Evolutionary conservation across 169 alveolate species (phyloP).

Genomic region (Eimeria maxima): DNA sequence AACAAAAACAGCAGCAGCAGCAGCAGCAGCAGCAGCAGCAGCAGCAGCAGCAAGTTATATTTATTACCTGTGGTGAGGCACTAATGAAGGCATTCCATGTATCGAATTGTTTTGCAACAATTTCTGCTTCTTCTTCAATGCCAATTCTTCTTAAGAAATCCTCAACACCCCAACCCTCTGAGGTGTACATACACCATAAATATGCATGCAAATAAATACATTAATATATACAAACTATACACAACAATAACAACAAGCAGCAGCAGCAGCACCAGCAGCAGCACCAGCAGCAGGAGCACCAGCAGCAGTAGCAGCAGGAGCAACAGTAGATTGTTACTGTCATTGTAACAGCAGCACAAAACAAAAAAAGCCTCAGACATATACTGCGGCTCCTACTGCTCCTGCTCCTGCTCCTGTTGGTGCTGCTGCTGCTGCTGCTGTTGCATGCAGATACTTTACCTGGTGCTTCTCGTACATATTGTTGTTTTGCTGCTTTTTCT

Average conservation of each 20-base stretch:
- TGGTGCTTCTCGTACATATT: conserved; percentile 80
- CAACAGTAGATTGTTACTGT: no score
- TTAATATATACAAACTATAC: no score
- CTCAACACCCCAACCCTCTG: conserved; percentile 90
- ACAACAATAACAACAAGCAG: no score
- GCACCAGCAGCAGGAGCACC: no score
- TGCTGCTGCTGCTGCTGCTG: neutral
- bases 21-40: neutral
- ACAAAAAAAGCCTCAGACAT: neutral
- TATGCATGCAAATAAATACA: no score
- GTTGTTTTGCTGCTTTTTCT: neutral
- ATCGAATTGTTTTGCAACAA: conserved; percentile 75
- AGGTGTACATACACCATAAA: neutral
- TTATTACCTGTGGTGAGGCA: conserved; percentile 86
- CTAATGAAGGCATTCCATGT: conserved; percentile 90
- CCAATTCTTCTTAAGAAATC: conserved; percentile 89
- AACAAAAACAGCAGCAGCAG: neutral
- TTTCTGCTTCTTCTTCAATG: conserved; percentile 88
- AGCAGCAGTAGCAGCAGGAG: no score
- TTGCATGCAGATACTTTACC: conserved; percentile 6
- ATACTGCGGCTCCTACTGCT: neutral
- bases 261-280: no score
- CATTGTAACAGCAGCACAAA: no score
- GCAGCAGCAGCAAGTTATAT: no score
- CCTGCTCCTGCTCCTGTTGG: neutral